Base-by-base conservation (phyloP, 345 rosid genomes). In the Euphorbia pulcherrima region DNA sequence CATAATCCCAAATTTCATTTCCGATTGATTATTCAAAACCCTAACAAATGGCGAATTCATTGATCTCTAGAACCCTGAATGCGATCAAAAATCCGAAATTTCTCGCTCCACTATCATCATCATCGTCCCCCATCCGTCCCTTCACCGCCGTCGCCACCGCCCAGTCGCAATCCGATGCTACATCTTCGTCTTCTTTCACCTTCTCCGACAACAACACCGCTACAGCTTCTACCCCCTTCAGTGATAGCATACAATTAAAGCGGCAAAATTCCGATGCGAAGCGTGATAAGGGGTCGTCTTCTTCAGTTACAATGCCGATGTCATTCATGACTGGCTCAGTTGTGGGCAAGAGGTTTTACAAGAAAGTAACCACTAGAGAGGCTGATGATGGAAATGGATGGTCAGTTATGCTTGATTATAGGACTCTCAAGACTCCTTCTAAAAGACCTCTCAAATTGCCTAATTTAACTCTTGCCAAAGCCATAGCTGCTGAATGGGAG, bases 301-400 rank as follows among this genome's bases (percentile, higher is more conserved):
- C 75, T 4, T 64, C 67, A 64, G 99, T 89, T 75, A 74, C 97
- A 70, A 89, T 94, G 97, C 97, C 97, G 17, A 75, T 83, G 77
- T 82, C 99, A 28, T 94, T 83, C 59, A 87, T 91, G 96, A 86
- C 97, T n/a, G 97, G 97, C 47, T 89, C 99, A 67, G 82, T 88
- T 10, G 91, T 88, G 21, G 99, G 97, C 51, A 94, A 78, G 87
- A 78, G 90, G 50, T 94, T 94, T 60, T 94, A 89, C 73, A 47
- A 85, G 65, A 76, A 85, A 79, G 99, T 88, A 83, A 85, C 86
- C 9, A 85, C 91, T 28, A 88, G 97, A 74, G 88, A 81, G 73
- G 88, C 97, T 6, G 97, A 91, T 54, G 97, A 94, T 75, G 97
- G 95, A 37, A 82, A 81, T 78, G 96, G 99, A 18, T 94, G 93